Conservation (phyloP, 768 basidiomycete species). For the Thelephora ganbajun region DNA sequence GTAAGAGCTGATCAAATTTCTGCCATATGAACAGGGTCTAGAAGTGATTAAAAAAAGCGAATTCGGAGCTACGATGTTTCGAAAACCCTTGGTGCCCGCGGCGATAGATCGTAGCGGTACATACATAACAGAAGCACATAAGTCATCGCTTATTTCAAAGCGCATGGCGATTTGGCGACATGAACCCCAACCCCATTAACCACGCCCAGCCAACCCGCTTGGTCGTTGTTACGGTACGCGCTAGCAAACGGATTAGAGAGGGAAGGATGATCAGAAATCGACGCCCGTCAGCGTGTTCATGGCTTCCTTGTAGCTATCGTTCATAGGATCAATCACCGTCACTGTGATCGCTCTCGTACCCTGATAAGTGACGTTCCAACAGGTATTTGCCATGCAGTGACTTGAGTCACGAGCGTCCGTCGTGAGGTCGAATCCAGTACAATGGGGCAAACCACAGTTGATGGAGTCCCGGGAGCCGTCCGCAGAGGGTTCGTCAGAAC, state of each 20-base stretch:
- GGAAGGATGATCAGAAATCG: slow-evolving; percentile 17
- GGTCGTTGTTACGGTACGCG: background rate
- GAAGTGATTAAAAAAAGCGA: background rate
- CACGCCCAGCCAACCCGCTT: background rate
- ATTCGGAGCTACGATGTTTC: background rate
- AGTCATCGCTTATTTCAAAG: background rate
- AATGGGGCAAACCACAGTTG: slow-evolving; percentile 19
- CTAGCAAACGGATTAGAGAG: background rate
- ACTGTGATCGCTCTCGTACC: slow-evolving; percentile 16
- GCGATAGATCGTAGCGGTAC: background rate
- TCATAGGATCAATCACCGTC: slow-evolving; percentile 18
- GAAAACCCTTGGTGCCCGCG: background rate
- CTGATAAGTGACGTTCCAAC: slow-evolving; percentile 18
- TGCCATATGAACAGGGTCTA: background rate
- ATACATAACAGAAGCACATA: background rate
- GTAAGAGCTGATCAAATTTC: background rate
- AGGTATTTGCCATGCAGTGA: slow-evolving; percentile 22
- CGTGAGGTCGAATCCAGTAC: slow-evolving; percentile 15
- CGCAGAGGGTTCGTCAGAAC: slow-evolving; percentile 19
- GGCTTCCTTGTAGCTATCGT: slow-evolving; percentile 20
- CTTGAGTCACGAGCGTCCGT: slow-evolving; percentile 14
- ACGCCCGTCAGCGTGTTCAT: slow-evolving; percentile 23
- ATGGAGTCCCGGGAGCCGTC: slow-evolving; percentile 22
- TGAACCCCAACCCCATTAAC: background rate
- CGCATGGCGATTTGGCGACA: background rate